Base-by-base conservation (phyloP, 179 eudicot species). In the Gypsophila paniculata region DNA sequence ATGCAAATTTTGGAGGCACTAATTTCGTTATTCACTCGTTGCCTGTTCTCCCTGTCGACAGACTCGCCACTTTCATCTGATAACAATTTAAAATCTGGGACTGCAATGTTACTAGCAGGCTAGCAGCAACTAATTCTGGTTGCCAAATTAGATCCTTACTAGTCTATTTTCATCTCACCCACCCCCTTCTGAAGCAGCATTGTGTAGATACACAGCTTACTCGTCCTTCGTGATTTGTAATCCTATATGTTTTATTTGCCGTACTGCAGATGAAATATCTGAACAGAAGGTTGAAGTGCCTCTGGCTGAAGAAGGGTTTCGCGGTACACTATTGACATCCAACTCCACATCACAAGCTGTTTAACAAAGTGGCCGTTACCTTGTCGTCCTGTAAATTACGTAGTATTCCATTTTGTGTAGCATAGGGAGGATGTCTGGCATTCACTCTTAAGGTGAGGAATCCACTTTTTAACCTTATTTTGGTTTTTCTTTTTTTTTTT, bases 301-400 rank as follows among this genome's bases (percentile, higher is more conserved):
- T 60, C 85, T 76, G 74, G 76, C 89, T 51, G 99, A 94, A 75
- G 97, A 84, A 82, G 99, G 99, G 58, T 94, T 94, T 78, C 94
- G 96, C 63, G 99, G 99, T 73, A 82, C 96, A 65, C 86, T 91
- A 36, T 82, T 94, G 80, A 81, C 96, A 55, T 94, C 94, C 65
- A 88, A 77, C 74, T 68, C 86, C 32, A 73, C 93, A 32, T 85
- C 85, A 51, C 96, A 87, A 78, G 81, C 79, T 59, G 82, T 85
- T 64, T 88, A 78, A 74, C 73, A 75, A 57, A 68, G 53, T 15
- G 60, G 68, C 36, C 12, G 65, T 22, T 42, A 3, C 65, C 76
- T 59, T 70, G 51, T 57, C 22, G 46, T 23, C 73, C 53, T 72
- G 74, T 63, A 71, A 46, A 62, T 34, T 72, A 53, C 29, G n/a